These are phyloP conservation scores for Cyclocybe aegerita DNA, from an alignment of 768 basidiomycete species.

Conservation along the genomic window DNA sequence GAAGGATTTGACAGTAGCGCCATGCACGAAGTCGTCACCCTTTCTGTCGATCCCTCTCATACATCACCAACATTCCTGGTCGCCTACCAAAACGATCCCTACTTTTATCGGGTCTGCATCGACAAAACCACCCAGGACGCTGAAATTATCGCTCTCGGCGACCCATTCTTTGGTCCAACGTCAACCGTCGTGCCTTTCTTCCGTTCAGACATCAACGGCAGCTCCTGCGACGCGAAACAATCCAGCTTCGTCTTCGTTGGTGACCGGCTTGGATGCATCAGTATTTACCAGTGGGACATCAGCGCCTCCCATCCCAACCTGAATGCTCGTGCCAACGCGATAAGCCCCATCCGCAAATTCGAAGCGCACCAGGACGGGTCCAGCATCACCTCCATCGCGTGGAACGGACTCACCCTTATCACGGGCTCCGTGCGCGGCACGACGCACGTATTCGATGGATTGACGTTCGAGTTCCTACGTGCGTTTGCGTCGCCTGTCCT, in stretches of 20 bases:
- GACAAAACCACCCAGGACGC: conserved; percentile 25
- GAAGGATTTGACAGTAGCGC: conserved; percentile 15
- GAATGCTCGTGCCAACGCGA: conserved; percentile 11
- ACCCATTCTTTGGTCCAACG: conserved; percentile 50
- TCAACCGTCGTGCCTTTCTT: conserved; percentile 52
- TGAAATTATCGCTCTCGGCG: conserved; percentile 48
- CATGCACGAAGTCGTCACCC: conserved; percentile 12
- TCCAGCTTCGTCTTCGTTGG: conserved; percentile 60
- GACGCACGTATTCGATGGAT: conserved; percentile 61
- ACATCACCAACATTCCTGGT: conserved; percentile 41
- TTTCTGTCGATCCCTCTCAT: conserved; percentile 27
- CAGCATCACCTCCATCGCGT: conserved; percentile 58
- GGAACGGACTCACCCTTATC: conserved; percentile 58
- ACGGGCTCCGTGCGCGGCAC: conserved; percentile 67
- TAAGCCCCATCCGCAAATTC: conserved; percentile 43
- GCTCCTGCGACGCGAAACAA: conserved; percentile 13
- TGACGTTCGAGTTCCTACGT: conserved; percentile 59
- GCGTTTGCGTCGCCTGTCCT: conserved; percentile 50
- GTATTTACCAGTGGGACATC: conserved; percentile 54
- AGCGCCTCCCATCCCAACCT: not conserved
- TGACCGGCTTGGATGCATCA: conserved; percentile 63
- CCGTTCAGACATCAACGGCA: conserved; percentile 19
- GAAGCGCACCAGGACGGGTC: conserved; percentile 66
- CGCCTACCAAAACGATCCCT: conserved; percentile 46
- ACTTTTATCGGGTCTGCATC: conserved; percentile 52